phyloP scores from a whole-genome alignment of 2,329 filamentous ascomycete genomes.

The Pezicula carpinea region DNA sequence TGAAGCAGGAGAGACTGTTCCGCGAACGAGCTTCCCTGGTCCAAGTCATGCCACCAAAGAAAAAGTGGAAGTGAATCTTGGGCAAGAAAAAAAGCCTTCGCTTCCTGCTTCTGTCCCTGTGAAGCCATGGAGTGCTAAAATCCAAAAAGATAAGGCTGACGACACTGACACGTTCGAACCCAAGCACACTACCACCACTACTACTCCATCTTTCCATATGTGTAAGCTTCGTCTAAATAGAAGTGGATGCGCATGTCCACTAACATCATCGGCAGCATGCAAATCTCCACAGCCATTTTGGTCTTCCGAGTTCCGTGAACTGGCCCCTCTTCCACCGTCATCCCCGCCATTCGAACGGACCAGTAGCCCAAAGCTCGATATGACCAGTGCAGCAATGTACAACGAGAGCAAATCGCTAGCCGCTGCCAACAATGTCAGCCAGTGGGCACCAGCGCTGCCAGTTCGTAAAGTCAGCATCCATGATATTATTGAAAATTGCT shows the following conservation, averaged over 20 bases:
- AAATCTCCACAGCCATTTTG: too few species aligned
- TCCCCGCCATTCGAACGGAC: background rate
- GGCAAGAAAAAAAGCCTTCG: too few species aligned
- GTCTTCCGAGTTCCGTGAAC: conserved; percentile 6
- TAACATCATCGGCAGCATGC: conserved; percentile 3
- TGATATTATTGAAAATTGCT: conserved; percentile 24
- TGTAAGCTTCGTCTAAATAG: too few species aligned
- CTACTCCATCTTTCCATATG: too few species aligned
- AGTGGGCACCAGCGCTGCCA: conserved; percentile 2
- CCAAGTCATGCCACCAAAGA: background rate
- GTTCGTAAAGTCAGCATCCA: conserved; percentile 23
- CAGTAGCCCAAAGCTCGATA: conserved; percentile 21
- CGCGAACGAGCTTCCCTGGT: background rate
- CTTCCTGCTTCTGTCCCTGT: too few species aligned
- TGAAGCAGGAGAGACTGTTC: background rate
- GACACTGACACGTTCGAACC: too few species aligned
- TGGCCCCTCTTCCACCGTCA: conserved; percentile 8
- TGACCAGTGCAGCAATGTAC: conserved; percentile 24
- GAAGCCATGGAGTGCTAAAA: too few species aligned
- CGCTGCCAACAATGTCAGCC: background rate
- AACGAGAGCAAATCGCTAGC: conserved; percentile 18
- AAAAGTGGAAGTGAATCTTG: background rate
- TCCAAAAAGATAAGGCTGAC: too few species aligned
- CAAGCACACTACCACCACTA: too few species aligned
- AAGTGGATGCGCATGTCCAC: background rate